A percentile compares a stretch with the other conserved stretches of the same genome.
These are phyloP conservation scores for Acer saccharum DNA, from an alignment of 345 rosid genomes.

Conservation along the genomic window DNA sequence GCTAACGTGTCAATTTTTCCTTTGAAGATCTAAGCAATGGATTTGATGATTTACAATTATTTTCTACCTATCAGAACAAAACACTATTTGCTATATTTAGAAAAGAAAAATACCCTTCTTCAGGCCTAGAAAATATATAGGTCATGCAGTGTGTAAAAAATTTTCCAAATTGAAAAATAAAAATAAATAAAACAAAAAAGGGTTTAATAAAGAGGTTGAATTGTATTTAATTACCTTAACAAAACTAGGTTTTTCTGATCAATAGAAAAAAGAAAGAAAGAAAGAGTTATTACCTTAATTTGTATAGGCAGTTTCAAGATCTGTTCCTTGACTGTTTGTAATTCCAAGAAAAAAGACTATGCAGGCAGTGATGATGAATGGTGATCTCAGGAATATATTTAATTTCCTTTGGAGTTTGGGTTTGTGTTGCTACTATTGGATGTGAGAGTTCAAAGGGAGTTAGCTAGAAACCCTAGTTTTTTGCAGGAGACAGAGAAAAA, in stretches of 20 bases:
- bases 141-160: neutral
- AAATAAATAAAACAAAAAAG: neutral
- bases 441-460: conserved; percentile 22
- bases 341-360: conserved; percentile 10
- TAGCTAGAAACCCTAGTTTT: conserved; percentile 34
- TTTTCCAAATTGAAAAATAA: neutral
- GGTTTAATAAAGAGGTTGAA: neutral
- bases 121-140: neutral
- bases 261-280: neutral
- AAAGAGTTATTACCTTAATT: neutral
- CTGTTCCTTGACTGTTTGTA: conserved; percentile 15
- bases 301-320: conserved; percentile 1
- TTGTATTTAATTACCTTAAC: neutral
- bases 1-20: neutral
- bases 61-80: neutral
- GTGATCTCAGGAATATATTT: neutral
- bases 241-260: conserved; percentile 2
- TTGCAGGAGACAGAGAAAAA: conserved; percentile 28
- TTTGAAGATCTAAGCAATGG: neutral
- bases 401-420: neutral
- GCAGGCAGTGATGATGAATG: conserved; percentile 6
- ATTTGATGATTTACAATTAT: neutral
- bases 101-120: neutral
- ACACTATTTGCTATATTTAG: neutral
- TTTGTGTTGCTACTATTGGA: neutral